A percentile compares a stretch with the other conserved stretches of the same genome.
Conservation (phyloP, 192 early-diverging fungal genomes). For the Backusella mclennaniae region DNA sequence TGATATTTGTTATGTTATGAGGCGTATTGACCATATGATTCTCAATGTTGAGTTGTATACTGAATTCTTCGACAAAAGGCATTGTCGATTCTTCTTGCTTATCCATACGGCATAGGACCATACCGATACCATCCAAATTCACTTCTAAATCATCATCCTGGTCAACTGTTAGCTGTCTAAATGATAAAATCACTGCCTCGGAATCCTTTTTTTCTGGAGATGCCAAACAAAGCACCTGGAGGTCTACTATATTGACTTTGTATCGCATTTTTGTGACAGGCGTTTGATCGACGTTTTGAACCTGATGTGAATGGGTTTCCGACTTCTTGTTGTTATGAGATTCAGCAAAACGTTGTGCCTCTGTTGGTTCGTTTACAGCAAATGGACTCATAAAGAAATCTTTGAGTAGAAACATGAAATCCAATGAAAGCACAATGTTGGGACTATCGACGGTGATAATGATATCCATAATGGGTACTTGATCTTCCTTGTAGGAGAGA, state of each 20-base stretch:
- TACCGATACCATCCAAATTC: conserved; percentile 67
- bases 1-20: conserved; percentile 53
- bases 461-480: conserved; percentile 50
- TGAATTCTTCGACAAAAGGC: conserved; percentile 76
- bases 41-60: conserved; percentile 57
- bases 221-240: conserved; percentile 71
- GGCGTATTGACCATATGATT: conserved; percentile 47
- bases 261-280: conserved; percentile 10
- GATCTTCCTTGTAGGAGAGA: conserved; percentile 15
- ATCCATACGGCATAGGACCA: conserved; percentile 77
- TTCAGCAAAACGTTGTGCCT: conserved; percentile 29
- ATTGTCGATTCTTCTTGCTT: conserved; percentile 59
- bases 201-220: conserved; percentile 56
- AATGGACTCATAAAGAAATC: conserved; percentile 67
- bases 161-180: conserved; percentile 62
- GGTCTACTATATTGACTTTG: conserved; percentile 68
- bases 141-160: conserved; percentile 60
- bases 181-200: conserved; percentile 72
- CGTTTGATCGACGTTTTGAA: not conserved
- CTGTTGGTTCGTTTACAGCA: conserved; percentile 19
- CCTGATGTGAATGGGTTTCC: not conserved
- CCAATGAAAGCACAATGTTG: conserved; percentile 67
- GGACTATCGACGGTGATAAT: conserved; percentile 64
- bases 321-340: conserved; percentile 9
- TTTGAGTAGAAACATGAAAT: conserved; percentile 67